Evolutionary conservation across 306 rosid genomes (phyloP).

Genomic region (Gynostemma pentaphyllum): DNA sequence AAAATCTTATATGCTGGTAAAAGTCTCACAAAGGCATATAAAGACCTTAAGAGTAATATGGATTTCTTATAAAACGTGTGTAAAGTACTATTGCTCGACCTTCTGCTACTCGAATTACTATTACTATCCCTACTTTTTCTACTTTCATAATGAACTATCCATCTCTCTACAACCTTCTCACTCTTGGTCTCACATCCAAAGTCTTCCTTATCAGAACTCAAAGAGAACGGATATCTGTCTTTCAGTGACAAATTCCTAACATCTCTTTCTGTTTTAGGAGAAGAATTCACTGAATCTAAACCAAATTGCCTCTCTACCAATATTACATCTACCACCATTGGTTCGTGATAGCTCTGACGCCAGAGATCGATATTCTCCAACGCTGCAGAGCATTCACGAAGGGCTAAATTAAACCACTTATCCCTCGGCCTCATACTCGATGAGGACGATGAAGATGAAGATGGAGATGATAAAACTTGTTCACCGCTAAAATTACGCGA

Average conservation of each 20-base stretch:
- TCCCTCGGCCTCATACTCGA: slow-evolving; percentile 73
- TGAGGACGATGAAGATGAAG: slow-evolving; percentile 58
- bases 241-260: slow-evolving; percentile 30
- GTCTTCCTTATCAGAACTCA: slow-evolving; percentile 44
- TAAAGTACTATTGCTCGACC: slow-evolving; percentile 37
- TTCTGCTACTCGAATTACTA: slow-evolving; percentile 38
- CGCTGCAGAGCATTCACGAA: slow-evolving; percentile 56
- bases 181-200: slow-evolving; percentile 31
- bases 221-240: slow-evolving; percentile 25
- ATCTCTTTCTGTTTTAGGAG: slow-evolving; percentile 33
- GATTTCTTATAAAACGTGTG: slow-evolving; percentile 53
- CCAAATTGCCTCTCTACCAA: slow-evolving; percentile 47
- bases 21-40: slow-evolving; percentile 66
- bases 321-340: slow-evolving; percentile 63
- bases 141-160: slow-evolving; percentile 65
- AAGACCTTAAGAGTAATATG: slow-evolving; percentile 61
- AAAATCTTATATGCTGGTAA: slow-evolving; percentile 60
- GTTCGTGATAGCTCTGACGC: slow-evolving; percentile 55
- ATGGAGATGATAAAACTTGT: slow-evolving; percentile 45
- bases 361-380: slow-evolving; percentile 56
- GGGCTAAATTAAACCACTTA: slow-evolving; percentile 79
- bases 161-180: slow-evolving; percentile 74
- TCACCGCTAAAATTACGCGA: slow-evolving; percentile 53
- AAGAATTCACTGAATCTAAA: slow-evolving; percentile 22
- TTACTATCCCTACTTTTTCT: slow-evolving; percentile 33